Evolutionary conservation across 1,284 basidiomycete species (phyloP), one percentile per base, ranked within the genome.

Genomic region (Ustilago vetiveriae): DNA sequence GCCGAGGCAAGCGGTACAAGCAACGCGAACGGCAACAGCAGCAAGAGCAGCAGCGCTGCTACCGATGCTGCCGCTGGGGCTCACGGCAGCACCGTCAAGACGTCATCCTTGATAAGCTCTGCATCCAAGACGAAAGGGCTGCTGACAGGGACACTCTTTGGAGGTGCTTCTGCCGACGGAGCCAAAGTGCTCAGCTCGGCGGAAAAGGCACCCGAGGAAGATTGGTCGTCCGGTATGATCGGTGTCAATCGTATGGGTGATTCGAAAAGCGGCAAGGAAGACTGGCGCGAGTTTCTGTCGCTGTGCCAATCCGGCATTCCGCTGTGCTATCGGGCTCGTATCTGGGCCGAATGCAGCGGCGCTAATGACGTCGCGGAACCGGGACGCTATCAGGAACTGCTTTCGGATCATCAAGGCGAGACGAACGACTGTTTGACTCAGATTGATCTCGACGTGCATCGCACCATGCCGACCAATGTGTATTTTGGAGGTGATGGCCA

Each of bases 401-500:
- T 95, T 22, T 85, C 85, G 0, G 82, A 83, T 33, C 87, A 89
- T 66, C 84, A 84, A 23, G 85, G 85, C 27, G 86, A 86, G 36
- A 84, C 84, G 14, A 79, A 82, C 36, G 85, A 84, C 21, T 86
- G 87, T 38, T 88, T 90, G 0, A 86, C 88, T 44, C 95, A 98
- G 84, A 98, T 98, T 64, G 94, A 95, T 84, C 94, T 98, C 83
- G 95, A 98, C 78, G 91, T 97, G 13, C 60, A 62, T 16, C 73
- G 79, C 19, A 81, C 79, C 4, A 96, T 98, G 90, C 95, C 95
- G 0, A 85, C 94, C 37, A 98, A 98, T 79, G 87, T 98, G 30
- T 98, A 95, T 84, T 98, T 98, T 83, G 95, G 93, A 1, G 91
- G 94, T 1, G 92, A 94, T 79, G 94, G 95, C 0, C 91, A 89